Evolutionary conservation across 73 alveolate genomes (phyloP).

Genomic region (Symbiodinium pilosum): DNA sequence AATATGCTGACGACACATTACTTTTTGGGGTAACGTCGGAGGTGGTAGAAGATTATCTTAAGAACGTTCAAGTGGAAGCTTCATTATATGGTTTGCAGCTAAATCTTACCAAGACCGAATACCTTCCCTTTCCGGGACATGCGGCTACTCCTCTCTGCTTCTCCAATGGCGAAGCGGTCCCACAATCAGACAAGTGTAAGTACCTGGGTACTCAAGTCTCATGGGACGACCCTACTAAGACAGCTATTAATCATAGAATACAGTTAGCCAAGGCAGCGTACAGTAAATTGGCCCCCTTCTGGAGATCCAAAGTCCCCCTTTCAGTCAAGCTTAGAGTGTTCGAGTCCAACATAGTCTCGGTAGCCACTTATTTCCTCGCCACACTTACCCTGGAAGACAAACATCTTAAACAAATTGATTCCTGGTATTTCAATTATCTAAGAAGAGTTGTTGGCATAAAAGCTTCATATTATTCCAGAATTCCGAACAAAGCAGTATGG

Average conservation of each 20-base stretch:
- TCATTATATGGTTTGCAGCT: not conserved
- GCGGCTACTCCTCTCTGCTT: not conserved
- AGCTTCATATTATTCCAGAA: not conserved
- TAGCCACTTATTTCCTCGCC: no score
- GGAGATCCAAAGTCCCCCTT: not conserved
- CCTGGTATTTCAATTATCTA: not conserved
- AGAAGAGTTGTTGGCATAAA: not conserved
- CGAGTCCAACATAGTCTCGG: not conserved
- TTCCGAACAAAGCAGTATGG: not conserved
- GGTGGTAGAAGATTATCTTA: not conserved
- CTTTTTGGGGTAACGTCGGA: not conserved
- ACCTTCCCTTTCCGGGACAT: not conserved
- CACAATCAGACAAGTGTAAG: no score
- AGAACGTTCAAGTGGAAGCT: not conserved
- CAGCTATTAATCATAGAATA: not conserved
- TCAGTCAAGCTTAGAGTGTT: no score
- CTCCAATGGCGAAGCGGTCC: not conserved
- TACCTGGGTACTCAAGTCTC: not conserved
- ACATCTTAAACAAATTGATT: not conserved
- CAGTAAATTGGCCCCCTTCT: not conserved
- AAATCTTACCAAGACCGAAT: not conserved
- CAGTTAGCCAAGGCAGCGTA: not conserved
- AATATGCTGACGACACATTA: not conserved
- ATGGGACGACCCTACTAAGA: not conserved
- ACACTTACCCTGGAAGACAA: not conserved